These are phyloP conservation scores for Penicillium cinerascens DNA, from an alignment of 495 filamentous ascomycete genomes.

Conservation along the genomic window DNA sequence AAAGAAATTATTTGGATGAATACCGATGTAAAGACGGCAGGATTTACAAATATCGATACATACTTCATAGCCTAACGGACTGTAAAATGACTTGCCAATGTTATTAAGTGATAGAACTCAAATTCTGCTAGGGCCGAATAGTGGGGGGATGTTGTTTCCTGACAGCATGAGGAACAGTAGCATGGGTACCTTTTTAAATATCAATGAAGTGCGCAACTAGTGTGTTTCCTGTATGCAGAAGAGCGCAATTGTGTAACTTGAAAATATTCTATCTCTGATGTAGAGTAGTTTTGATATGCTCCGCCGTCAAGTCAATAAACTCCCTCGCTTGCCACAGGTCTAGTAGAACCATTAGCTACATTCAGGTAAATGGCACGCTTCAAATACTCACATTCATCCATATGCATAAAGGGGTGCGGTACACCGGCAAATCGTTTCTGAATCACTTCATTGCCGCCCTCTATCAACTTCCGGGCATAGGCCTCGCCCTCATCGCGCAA, in stretches of 20 bases:
- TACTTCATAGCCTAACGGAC: no score
- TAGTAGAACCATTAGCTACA: constrained; percentile 2
- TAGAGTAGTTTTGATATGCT: constrained; percentile 20
- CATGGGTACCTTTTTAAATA: no score
- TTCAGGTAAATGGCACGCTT: neutral
- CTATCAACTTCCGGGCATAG: constrained; percentile 44
- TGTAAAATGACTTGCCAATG: no score
- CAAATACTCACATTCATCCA: constrained; percentile 26
- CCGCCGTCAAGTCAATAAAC: constrained; percentile 27
- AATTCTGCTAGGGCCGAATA: no score
- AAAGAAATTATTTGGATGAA: neutral
- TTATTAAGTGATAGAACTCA: no score
- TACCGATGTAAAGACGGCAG: no score
- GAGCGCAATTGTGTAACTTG: no score
- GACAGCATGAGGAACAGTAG: no score
- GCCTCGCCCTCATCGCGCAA: constrained; percentile 52
- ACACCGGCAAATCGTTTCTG: constrained; percentile 44
- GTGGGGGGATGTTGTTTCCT: no score
- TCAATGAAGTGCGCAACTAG: no score
- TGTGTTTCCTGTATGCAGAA: no score
- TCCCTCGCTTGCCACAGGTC: constrained; percentile 29
- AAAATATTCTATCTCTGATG: constrained; percentile 1
- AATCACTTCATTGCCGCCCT: constrained; percentile 44
- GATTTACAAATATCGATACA: no score
- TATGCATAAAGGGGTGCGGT: constrained; percentile 50